These are phyloP conservation scores for Plasmodium yoelii DNA, from an alignment of 169 alveolate species.

Conservation along the genomic window DNA sequence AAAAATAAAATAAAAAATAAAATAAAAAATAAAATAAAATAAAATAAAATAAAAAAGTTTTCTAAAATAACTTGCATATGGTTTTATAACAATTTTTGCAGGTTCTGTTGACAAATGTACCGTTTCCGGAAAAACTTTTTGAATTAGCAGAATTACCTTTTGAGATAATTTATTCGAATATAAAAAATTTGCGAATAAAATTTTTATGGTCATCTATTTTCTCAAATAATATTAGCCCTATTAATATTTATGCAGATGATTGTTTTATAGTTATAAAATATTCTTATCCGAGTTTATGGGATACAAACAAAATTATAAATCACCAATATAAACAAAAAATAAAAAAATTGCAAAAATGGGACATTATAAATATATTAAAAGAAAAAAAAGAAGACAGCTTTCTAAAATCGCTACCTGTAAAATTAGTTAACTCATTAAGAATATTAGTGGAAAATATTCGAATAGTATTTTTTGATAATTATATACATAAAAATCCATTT, in stretches of 20 bases:
- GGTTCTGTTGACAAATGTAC: constrained; percentile 84
- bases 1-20: neutral
- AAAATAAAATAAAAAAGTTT: neutral
- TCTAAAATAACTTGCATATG: neutral
- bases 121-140: constrained; percentile 86
- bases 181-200: constrained; percentile 82
- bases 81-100: neutral
- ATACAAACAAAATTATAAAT: constrained; percentile 41
- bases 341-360: constrained; percentile 55
- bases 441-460: constrained; percentile 83
- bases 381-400: constrained; percentile 79
- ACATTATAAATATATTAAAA: constrained; percentile 55
- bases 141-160: constrained; percentile 88
- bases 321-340: constrained; percentile 41
- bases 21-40: too few species aligned
- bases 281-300: constrained; percentile 83
- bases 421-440: constrained; percentile 83
- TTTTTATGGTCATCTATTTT: constrained; percentile 84
- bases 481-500: constrained; percentile 83
- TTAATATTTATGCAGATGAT: constrained; percentile 80
- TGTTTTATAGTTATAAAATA: constrained; percentile 78
- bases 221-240: constrained; percentile 75
- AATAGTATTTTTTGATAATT: constrained; percentile 83
- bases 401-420: constrained; percentile 82
- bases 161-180: constrained; percentile 85